Evolutionary conservation across 2,329 filamentous ascomycete genomes (phyloP).

Genomic region (Colletotrichum sp.): DNA sequence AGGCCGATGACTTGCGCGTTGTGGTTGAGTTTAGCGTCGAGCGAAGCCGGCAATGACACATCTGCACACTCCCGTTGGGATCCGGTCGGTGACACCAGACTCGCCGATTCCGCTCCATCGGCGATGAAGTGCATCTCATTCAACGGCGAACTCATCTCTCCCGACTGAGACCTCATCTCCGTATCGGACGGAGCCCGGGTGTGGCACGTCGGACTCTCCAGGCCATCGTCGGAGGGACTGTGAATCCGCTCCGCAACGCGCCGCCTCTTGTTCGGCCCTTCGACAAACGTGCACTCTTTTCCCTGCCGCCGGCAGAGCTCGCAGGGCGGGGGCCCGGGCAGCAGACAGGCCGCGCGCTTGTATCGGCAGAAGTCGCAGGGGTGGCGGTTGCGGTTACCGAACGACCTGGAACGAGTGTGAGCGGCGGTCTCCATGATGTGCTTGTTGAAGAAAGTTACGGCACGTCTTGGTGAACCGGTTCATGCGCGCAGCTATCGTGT

Average conservation of each 20-base stretch:
- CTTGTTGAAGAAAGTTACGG: neutral
- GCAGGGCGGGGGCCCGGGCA: neutral
- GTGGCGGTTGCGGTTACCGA: neutral
- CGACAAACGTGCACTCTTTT: slow-evolving; percentile 9
- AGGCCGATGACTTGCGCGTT: slow-evolving; percentile 11
- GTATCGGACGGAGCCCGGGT: neutral
- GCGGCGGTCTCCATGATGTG: slow-evolving; percentile 3
- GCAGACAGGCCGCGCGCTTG: slow-evolving; percentile 13
- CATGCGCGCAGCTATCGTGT: neutral
- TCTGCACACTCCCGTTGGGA: neutral
- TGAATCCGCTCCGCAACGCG: neutral
- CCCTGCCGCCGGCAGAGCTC: slow-evolving; percentile 3
- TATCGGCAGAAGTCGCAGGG: slow-evolving; percentile 17
- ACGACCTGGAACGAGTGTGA: neutral
- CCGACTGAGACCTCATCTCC: neutral
- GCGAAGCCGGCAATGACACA: neutral
- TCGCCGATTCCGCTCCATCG: neutral
- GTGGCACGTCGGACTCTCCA: neutral
- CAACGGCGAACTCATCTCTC: neutral
- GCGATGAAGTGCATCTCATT: neutral
- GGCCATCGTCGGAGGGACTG: neutral
- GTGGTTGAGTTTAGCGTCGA: neutral
- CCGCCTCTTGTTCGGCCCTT: slow-evolving; percentile 4
- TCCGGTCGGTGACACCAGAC: neutral
- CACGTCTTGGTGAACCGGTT: neutral